A percentile compares a stretch with the other conserved stretches of the same genome.
Conservation (phyloP, 2,329 filamentous ascomycete species). For the Aspergillus japonicus region DNA sequence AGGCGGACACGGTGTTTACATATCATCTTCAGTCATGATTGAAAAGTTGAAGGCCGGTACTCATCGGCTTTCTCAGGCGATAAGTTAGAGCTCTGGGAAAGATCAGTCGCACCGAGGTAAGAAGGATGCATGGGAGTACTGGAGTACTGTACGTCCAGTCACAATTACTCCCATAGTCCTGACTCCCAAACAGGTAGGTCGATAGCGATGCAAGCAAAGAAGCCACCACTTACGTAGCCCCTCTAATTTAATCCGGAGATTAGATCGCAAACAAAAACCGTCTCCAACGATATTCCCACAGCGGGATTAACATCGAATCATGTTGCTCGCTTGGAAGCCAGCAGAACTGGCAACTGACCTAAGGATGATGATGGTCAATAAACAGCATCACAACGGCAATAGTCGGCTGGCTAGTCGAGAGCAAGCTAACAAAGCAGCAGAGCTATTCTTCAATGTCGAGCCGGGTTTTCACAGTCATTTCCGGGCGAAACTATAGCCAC, state of each 20-base stretch:
- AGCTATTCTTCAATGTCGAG: background rate
- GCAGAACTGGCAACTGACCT: background rate
- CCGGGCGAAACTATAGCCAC: background rate
- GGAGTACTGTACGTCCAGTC: no score
- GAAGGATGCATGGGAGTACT: background rate
- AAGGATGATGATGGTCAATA: background rate
- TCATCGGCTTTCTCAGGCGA: no score
- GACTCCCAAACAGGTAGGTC: background rate
- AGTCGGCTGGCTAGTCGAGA: background rate
- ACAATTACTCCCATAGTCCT: no score
- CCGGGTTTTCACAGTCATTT: background rate
- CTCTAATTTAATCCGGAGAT: conserved; percentile 1
- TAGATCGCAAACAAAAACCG: background rate
- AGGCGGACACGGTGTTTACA: background rate
- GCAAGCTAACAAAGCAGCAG: background rate
- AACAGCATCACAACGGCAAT: background rate
- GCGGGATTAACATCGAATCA: background rate
- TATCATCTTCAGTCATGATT: background rate
- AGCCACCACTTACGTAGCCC: background rate
- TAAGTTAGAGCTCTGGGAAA: no score
- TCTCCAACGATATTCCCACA: background rate
- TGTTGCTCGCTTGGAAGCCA: background rate
- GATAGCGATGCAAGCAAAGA: background rate
- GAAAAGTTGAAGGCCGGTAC: no score
- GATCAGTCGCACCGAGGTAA: background rate